A percentile compares a stretch with the other conserved stretches of the same genome.
Conservation (phyloP, 2,329 filamentous ascomycete genomes). For the Exophiala viscosa region DNA sequence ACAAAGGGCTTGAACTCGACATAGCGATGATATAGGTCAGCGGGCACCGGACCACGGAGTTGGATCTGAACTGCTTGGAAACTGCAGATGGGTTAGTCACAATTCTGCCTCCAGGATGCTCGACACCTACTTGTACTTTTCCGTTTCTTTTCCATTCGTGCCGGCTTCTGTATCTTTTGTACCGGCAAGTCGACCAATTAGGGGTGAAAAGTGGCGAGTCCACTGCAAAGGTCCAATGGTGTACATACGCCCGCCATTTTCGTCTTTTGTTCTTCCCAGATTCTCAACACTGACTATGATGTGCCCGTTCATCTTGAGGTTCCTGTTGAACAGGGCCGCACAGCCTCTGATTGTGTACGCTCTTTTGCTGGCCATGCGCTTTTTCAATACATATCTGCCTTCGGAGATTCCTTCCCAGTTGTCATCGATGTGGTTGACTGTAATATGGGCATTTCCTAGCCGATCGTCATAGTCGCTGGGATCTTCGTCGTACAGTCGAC, state of each 20-base stretch:
- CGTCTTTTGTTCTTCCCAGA: slow-evolving; percentile 66
- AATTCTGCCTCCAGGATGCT: background rate
- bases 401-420: slow-evolving; percentile 66
- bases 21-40: slow-evolving; percentile 80
- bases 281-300: slow-evolving; percentile 72
- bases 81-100: slow-evolving; percentile 42
- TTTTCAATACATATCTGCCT: slow-evolving; percentile 68
- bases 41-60: slow-evolving; percentile 75
- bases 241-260: slow-evolving; percentile 66
- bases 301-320: slow-evolving; percentile 64
- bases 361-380: slow-evolving; percentile 79
- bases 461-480: slow-evolving; percentile 79
- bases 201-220: slow-evolving; percentile 81
- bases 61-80: slow-evolving; percentile 95
- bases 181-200: slow-evolving; percentile 78
- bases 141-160: slow-evolving; percentile 52
- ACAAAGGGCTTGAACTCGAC: slow-evolving; percentile 92
- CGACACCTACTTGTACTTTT: slow-evolving; percentile 70
- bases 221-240: slow-evolving; percentile 73
- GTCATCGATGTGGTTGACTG: slow-evolving; percentile 57
- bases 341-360: slow-evolving; percentile 73
- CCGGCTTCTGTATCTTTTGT: slow-evolving; percentile 63
- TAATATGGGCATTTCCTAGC: slow-evolving; percentile 77
- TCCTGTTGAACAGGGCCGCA: slow-evolving; percentile 58
- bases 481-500: slow-evolving; percentile 86